Evolutionary conservation across 257 asterid genomes (phyloP), one percentile per base, ranked within the genome.

Genomic region (Lavandula angustifolia): DNA sequence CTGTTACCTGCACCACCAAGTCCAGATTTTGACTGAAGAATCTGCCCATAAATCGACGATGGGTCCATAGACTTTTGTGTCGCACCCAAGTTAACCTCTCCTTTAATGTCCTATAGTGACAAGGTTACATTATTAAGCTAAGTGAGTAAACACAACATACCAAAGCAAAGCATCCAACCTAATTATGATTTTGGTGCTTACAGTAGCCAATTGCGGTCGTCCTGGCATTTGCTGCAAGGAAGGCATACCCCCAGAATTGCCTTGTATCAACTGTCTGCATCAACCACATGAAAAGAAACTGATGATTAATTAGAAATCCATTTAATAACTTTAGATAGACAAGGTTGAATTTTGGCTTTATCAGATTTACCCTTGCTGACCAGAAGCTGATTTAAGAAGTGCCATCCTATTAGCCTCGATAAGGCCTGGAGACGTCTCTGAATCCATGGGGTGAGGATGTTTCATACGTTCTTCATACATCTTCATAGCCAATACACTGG

Each of bases 201-300:
- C 99, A 22, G 27, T 22, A 22, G 27, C 27, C 27, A 22, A 22
- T 75, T 91, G 99, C 7, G 96, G 83, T 41, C 98, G 78, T 61
- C 98, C 99, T 76, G 88, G 99, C 81, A 94, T 88, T 80, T 88
- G 99, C 83, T 94, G 99, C 87, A 94, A 78, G 53, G 98, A 94
- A 76, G 95, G 75, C 92, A 94, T 84, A 82, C 84, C 80, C 42
- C 91, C 96, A 62, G 95, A 79, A 75, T 79, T 86, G 57, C 98
- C 91, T 84, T 90, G 98, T 34, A 85, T 84, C 85, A 87, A 72
- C 79, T 87, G 99, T 70, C 98, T 94, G 95, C 67, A 81, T 79
- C 76, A 82, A 75, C 75, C 81, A 72, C 64, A 51, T 55, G 47
- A 63, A 46, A 51, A 49, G 29, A 34, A 12, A 33, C 10, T n/a